Evolutionary conservation across 2,329 filamentous ascomycete genomes (phyloP), one percentile per base, ranked within the genome.

Genomic region (Calycina herbarum): DNA sequence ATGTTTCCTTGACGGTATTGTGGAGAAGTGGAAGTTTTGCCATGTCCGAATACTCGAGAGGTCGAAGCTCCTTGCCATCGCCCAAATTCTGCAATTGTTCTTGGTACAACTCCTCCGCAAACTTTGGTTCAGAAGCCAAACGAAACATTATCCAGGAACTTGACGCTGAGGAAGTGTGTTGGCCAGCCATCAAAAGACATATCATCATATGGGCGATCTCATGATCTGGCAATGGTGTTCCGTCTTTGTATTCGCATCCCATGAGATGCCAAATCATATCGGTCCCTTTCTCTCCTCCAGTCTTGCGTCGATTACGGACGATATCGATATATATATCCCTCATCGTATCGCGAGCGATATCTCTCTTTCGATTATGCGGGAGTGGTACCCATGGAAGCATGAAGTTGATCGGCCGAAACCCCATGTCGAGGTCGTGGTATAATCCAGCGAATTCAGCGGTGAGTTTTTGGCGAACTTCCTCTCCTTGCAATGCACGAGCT

Each of bases 121-220:
- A 86, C 15, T 93, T 82, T 3, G 92, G 91, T 72, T 89, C 84
- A 69, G 88, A 85, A 24, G 92, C 92, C 27, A 96, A 85, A 69
- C 88, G 89, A 40, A 94, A 83, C 76, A 94, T 83, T 73, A 95
- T 93, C 91, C 92, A 95, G 54, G 91, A 85, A 72, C 87, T 88
- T 48, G 90, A 93, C 15, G 91, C 91, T 2, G 91, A 91, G 2
- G 91, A 93, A 2, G 90, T 93, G 81, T 96, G 92, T 76, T 96
- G 92, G 59, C 92, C 92, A 62, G 91, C 92, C 92, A 96, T 94
- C 69, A 96, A 86, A n/a, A 96, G 83, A 2, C 91, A 91, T 77
- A 96, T 95, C 91, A 96, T 93, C 85, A 96, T 93, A 80, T 94
- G 89, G n/a, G 92, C 92, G 65, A 95, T 85, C 77, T 95, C 92